A percentile compares a stretch with the other conserved stretches of the same genome.
These are phyloP conservation scores for Sugiyamaella marilandica DNA, from an alignment of 805 yeast genomes.

Conservation along the genomic window DNA sequence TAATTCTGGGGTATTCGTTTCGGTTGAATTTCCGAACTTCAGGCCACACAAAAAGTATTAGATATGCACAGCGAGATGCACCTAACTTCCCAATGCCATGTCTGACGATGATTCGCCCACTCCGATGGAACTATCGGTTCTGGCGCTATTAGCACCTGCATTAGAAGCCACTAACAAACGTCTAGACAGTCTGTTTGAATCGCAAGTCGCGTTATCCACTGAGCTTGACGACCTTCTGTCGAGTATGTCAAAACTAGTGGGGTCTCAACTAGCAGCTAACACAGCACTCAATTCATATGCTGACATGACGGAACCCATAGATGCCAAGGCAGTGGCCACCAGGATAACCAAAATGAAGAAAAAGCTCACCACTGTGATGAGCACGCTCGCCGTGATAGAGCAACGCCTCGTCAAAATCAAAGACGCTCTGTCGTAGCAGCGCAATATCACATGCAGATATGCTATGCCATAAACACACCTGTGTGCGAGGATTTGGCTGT, in stretches of 20 bases:
- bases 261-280: not conserved
- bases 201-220: constrained; percentile 20
- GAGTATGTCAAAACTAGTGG: constrained; percentile 14
- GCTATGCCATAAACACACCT: too few relatives aligned
- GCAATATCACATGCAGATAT: not conserved
- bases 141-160: constrained; percentile 18
- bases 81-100: not conserved
- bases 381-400: constrained; percentile 17
- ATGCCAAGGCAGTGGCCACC: constrained; percentile 8
- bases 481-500: too few relatives aligned
- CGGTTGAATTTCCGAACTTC: too few relatives aligned
- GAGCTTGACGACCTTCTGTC: constrained; percentile 19
- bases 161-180: constrained; percentile 20
- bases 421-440: not conserved
- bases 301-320: constrained; percentile 10
- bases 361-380: constrained; percentile 14
- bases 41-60: not conserved
- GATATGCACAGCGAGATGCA: too few relatives aligned
- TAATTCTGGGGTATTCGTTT: too few relatives aligned
- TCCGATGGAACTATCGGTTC: constrained; percentile 18
- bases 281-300: constrained; percentile 14
- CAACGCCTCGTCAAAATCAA: constrained; percentile 15
- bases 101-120: not conserved
- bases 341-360: constrained; percentile 12
- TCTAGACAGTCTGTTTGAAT: constrained; percentile 22